Evolutionary conservation across 148 eudicot genomes (phyloP), one percentile per base, ranked within the genome.

Genomic region (Oxyria digyna): DNA sequence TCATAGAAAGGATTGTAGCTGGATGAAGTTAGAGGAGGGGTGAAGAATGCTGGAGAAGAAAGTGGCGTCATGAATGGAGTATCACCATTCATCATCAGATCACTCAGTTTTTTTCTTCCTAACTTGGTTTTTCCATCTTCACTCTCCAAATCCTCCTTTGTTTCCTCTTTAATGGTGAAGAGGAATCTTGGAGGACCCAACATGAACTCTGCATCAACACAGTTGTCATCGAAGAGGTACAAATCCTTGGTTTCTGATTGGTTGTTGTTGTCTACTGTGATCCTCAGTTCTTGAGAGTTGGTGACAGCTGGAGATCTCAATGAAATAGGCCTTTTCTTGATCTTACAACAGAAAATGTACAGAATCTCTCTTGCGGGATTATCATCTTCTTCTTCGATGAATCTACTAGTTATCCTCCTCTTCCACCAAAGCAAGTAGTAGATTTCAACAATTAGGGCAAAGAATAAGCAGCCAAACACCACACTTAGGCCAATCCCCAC

Each of bases 371-470:
- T 81, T 67, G 71, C 42, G 64, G 84, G 73, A 52, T 17, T 46
- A 13, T 8, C 52, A 46, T 46, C 52, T 9, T 46, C 52, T 17
- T 4, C 52, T 46, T 46, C 52, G 18, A 46, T 46, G 52, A 46
- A 80, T 79, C 76, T 80, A 46, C 76, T 72, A 6, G 63, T 74
- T 27, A 77, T 62, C 42, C 82, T 87, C 68, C 76, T 89, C 65
- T 85, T 89, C 91, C 96, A 89, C 91, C 91, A 89, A 38, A 89
- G 50, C 74, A 89, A 79, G 78, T 89, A 89, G 82, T 85, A 87
- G 55, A 89, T 71, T 76, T 87, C 91, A 78, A 79, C 89, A 26
- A 89, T 50, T 6, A 89, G 77, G 46, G 89, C 89, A 68, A 89
- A 41, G 33, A 85, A 45, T 66, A 89, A 77, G 67, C 85, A 81